Evolutionary conservation across 495 filamentous ascomycete species (phyloP).

Genomic region (Filosporella fistucella): DNA sequence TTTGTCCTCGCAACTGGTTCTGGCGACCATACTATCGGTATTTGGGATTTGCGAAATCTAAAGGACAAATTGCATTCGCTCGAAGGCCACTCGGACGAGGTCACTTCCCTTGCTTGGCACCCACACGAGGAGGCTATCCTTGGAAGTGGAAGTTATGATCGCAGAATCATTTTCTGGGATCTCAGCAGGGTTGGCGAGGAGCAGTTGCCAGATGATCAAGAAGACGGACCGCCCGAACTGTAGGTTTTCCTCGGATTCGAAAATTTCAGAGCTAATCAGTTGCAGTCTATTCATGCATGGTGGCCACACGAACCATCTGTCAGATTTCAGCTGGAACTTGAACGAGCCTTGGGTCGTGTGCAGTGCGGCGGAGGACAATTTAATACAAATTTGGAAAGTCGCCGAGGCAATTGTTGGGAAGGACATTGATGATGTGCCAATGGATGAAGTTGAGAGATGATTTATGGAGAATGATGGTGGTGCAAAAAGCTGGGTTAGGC

Average conservation of each 20-base stretch:
- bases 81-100: conserved; percentile 79
- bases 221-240: conserved; percentile 95
- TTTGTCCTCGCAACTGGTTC: conserved; percentile 87
- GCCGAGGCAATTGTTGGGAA: conserved; percentile 82
- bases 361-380: conserved; percentile 93
- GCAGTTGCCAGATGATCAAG: conserved; percentile 90
- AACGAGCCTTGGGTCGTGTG: conserved; percentile 95
- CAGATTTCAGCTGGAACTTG: conserved; percentile 95
- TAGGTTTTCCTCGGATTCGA: conserved; percentile 40
- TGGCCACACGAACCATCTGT: conserved; percentile 92
- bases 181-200: conserved; percentile 86
- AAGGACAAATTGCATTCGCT: conserved; percentile 80
- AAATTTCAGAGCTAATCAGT: conserved; percentile 26
- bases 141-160: conserved; percentile 86
- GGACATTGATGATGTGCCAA: conserved; percentile 71
- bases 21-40: conserved; percentile 86
- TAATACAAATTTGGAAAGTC: conserved; percentile 96
- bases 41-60: conserved; percentile 92
- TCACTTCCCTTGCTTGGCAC: conserved; percentile 92
- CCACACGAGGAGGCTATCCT: conserved; percentile 82
- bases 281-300: conserved; percentile 93
- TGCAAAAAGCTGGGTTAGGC: conserved; percentile 9
- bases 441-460: conserved; percentile 67
- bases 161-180: conserved; percentile 95
- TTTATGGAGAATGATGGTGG: too few relatives aligned